Conservation (phyloP, 2,329 filamentous ascomycete species). For the Hypoxylon sp. region DNA sequence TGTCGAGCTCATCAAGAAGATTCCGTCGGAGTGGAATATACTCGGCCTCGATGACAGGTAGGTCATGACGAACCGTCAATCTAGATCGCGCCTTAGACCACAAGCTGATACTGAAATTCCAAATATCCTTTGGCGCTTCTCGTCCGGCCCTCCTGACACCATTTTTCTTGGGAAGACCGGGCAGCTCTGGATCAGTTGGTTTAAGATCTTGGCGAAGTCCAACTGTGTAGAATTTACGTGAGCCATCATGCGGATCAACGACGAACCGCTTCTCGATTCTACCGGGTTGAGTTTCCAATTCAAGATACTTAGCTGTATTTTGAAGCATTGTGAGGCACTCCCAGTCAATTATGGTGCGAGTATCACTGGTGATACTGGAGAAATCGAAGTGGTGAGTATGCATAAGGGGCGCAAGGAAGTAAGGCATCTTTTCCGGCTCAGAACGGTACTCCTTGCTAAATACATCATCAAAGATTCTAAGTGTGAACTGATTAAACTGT, state of each 20-base stretch:
- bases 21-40: conserved; percentile 85
- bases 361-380: conserved; percentile 32
- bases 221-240: conserved; percentile 72
- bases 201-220: conserved; percentile 70
- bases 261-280: conserved; percentile 68
- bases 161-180: conserved; percentile 64
- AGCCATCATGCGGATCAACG: conserved; percentile 73
- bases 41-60: conserved; percentile 85
- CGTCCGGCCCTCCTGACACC: conserved; percentile 61
- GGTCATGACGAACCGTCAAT: conserved; percentile 72
- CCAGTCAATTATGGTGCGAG: conserved; percentile 72
- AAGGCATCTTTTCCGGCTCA: conserved; percentile 76
- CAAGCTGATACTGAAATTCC: conserved; percentile 86
- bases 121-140: conserved; percentile 71
- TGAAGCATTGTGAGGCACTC: conserved; percentile 62
- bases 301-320: conserved; percentile 51
- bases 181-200: conserved; percentile 76
- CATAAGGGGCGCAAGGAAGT: conserved; percentile 80
- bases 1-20: conserved; percentile 78
- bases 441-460: conserved; percentile 89
- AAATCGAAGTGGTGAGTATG: conserved; percentile 52
- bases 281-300: conserved; percentile 62
- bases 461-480: conserved; percentile 83
- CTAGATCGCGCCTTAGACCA: conserved; percentile 72
- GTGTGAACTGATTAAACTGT: conserved; percentile 78